Base-by-base conservation (phyloP, 352 stramenopile species). In the Phytophthora fragariae region DNA sequence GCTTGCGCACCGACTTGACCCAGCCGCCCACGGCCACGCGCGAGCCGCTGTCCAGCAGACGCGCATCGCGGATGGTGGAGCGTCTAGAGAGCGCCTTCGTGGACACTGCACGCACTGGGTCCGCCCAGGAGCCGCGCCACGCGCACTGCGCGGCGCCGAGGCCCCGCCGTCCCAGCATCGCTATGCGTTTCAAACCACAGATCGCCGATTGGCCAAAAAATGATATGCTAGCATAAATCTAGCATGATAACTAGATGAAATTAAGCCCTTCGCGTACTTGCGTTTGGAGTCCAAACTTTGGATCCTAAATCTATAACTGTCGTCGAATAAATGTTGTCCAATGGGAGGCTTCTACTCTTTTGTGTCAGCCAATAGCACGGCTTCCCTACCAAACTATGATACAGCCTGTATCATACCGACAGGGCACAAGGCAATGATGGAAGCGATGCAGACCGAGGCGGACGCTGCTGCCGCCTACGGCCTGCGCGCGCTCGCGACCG, bases 1-100 rank as follows among this genome's bases (percentile, higher is more conserved):
- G 97, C 65, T 98, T 98, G 68, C 97, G 90, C 33, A 99, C 92
- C 10, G 97, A 99, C 79, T 98, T 91, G 54, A 99, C 96, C 97
- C 97, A 99, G 47, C 97, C 97, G 21, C 76, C 84, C 17, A 93
- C 70, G 31, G 77, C 77, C 21, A 91, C 83, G 39, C 63, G 82
- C 39, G 73, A 68, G 59, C 84, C 84, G 61, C 75, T 79, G 27
- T 67, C 63, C 7, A 81, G 76, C 41, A 76, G 10, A 2, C 75
- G 79, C 59, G 77, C 84, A 4, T 86, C 75, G 6, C 77, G 83
- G 71, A 92, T 88, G 44, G 77, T 80, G 17, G 75, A 76, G 35
- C 80, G 82, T 46, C 41, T 57, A 21, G 65, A 69, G 10, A 83
- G 54, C 10, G 65, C 54, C 39, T 67, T 76, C n/a, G 73, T 58